Evolutionary conservation across 2,329 filamentous ascomycete genomes (phyloP).

Genomic region (Chrysoporthe puriensis): DNA sequence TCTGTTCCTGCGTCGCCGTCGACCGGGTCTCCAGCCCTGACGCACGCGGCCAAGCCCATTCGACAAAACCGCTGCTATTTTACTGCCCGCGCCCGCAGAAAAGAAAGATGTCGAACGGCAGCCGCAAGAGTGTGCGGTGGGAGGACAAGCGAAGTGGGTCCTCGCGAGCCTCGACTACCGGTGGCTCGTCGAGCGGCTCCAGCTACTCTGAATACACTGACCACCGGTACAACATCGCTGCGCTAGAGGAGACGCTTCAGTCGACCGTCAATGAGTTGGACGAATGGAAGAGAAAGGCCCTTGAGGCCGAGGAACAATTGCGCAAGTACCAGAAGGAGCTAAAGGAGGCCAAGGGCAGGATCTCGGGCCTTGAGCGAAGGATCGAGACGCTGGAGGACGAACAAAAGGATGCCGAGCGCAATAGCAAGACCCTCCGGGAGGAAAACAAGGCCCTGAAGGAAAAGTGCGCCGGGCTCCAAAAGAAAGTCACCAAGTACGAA

Average conservation of each 20-base stretch:
- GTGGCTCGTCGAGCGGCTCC: constrained; percentile 39
- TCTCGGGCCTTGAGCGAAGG: constrained; percentile 32
- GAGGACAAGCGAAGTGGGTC: constrained; percentile 35
- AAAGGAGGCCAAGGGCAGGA: constrained; percentile 24
- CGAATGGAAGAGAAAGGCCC: constrained; percentile 33
- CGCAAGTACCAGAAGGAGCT: constrained; percentile 27
- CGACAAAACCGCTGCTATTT: background rate
- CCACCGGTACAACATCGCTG: constrained; percentile 33
- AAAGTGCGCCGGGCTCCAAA: constrained; percentile 30
- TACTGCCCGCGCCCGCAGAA: background rate
- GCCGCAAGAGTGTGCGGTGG: constrained; percentile 38
- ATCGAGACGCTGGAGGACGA: constrained; percentile 32
- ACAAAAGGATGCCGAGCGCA: constrained; percentile 35
- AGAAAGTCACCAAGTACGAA: constrained; percentile 33
- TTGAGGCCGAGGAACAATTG: constrained; percentile 33
- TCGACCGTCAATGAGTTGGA: constrained; percentile 31
- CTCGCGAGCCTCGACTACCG: constrained; percentile 35
- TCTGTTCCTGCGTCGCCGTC: constrained; percentile 26
- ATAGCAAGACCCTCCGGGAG: constrained; percentile 34
- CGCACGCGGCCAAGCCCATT: constrained; percentile 13
- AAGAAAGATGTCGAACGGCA: constrained; percentile 19
- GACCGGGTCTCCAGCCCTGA: constrained; percentile 19
- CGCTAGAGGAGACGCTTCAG: constrained; percentile 37
- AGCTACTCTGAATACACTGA: constrained; percentile 34
- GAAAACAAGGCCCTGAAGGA: constrained; percentile 28